A percentile compares a stretch with the other conserved stretches of the same genome.
phyloP scores from a whole-genome alignment of 805 yeast genomes.

The Metschnikowia borealis region DNA sequence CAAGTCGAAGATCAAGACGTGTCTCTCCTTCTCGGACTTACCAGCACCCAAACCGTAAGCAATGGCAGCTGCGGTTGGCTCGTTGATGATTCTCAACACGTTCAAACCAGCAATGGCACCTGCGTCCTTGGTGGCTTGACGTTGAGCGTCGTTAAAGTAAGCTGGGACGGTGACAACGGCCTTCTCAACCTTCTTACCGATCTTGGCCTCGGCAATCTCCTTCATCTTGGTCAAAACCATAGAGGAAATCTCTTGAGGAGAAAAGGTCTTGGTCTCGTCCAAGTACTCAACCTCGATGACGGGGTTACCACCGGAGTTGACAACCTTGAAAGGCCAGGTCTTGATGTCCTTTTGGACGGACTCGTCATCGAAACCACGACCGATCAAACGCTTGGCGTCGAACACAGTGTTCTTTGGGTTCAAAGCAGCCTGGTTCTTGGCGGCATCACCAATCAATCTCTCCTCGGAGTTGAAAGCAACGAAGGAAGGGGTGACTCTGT shows the following conservation, averaged over 20 bases:
- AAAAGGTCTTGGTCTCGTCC: conserved; percentile 45
- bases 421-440: conserved; percentile 49
- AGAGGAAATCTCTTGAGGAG: conserved; percentile 47
- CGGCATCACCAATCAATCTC: conserved; percentile 51
- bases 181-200: conserved; percentile 69
- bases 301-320: conserved; percentile 45
- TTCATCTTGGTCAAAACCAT: conserved; percentile 50
- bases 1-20: conserved; percentile 86
- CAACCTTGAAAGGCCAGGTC: conserved; percentile 46
- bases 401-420: conserved; percentile 48
- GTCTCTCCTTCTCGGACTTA: conserved; percentile 45
- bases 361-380: conserved; percentile 59
- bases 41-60: conserved; percentile 26
- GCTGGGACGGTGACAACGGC: conserved; percentile 50
- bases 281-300: conserved; percentile 45
- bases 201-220: conserved; percentile 82
- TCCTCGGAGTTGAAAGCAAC: conserved; percentile 47
- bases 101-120: conserved; percentile 50
- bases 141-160: conserved; percentile 48
- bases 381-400: conserved; percentile 52
- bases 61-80: conserved; percentile 58
- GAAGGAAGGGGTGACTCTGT: conserved; percentile 50
- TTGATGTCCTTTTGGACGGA: conserved; percentile 55
- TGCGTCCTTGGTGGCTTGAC: conserved; percentile 51
- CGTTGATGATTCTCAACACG: conserved; percentile 47